A percentile compares a stretch with the other conserved stretches of the same genome.
These are phyloP conservation scores for Coniochaeta sp. DNA, from an alignment of 2,329 filamentous ascomycete genomes.

Conservation along the genomic window DNA sequence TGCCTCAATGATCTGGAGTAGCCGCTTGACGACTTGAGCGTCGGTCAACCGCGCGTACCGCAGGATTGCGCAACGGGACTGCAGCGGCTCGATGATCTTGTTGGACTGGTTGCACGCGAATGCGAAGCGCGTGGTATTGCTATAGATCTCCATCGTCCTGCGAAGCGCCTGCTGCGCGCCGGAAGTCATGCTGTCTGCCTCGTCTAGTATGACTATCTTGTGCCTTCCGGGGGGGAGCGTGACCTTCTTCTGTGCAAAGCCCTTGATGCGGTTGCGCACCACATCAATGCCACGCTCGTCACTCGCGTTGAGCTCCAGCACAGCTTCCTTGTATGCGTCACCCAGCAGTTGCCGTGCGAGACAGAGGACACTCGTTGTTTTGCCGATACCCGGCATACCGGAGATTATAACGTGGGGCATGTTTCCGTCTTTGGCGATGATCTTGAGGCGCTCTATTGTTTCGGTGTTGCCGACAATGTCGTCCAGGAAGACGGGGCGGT, in stretches of 20 bases:
- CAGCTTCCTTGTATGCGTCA: constrained; percentile 93
- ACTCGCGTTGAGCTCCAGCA: constrained; percentile 91
- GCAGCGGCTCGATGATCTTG: constrained; percentile 98
- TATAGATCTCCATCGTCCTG: constrained; percentile 98
- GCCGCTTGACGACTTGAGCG: constrained; percentile 79
- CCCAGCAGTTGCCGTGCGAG: constrained; percentile 87
- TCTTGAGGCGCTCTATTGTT: constrained; percentile 93
- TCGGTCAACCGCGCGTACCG: constrained; percentile 91
- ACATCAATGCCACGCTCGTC: constrained; percentile 98
- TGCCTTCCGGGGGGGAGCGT: constrained; percentile 85
- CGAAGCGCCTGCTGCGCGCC: constrained; percentile 92
- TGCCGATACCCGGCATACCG: constrained; percentile 98
- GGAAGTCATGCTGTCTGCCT: constrained; percentile 96
- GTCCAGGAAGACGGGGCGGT: constrained; percentile 87
- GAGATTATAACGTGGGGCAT: constrained; percentile 99
- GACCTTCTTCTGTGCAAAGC: constrained; percentile 98
- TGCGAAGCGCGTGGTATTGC: constrained; percentile 89
- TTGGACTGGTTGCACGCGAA: constrained; percentile 99
- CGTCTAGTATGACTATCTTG: constrained; percentile 95
- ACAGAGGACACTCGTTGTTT: constrained; percentile 92
- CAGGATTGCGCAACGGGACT: constrained; percentile 92
- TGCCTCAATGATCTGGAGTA: constrained; percentile 87
- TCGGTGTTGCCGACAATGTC: constrained; percentile 98
- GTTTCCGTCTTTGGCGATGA: constrained; percentile 97
- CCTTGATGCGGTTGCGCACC: constrained; percentile 94